Percentiles rank a stretch among this genome's conserved stretches.
phyloP scores from a whole-genome alignment of 371 early-diverging fungal genomes.

The Mortierella sp. region DNA sequence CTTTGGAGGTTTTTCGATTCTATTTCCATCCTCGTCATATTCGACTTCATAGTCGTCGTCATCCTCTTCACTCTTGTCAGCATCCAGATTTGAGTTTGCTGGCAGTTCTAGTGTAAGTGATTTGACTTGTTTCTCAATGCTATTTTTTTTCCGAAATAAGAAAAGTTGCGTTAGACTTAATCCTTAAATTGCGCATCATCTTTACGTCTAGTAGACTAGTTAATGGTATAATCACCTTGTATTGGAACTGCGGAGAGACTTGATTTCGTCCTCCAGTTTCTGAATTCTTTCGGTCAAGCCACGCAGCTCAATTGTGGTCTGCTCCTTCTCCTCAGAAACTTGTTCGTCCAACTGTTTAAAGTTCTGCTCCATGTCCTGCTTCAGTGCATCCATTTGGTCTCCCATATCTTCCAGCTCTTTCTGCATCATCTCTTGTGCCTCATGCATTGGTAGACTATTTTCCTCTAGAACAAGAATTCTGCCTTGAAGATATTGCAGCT shows the following conservation, averaged over 20 bases:
- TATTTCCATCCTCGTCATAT: conserved; percentile 55
- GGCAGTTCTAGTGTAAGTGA: conserved; percentile 31
- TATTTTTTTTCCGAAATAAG: neutral
- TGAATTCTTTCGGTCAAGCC: conserved; percentile 45
- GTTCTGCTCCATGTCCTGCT: conserved; percentile 47
- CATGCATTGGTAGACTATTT: conserved; percentile 35
- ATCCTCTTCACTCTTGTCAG: conserved; percentile 31
- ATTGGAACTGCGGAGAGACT: conserved; percentile 33
- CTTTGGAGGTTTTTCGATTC: conserved; percentile 38
- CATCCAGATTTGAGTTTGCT: neutral
- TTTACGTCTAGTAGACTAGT: neutral
- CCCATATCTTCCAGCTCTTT: conserved; percentile 54
- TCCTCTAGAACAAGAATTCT: conserved; percentile 45
- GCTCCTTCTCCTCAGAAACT: conserved; percentile 46
- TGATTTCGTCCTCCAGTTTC: conserved; percentile 47
- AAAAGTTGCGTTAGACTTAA: neutral
- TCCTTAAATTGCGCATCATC: neutral
- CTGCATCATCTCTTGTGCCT: conserved; percentile 41
- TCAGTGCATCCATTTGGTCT: conserved; percentile 38
- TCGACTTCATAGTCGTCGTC: conserved; percentile 52
- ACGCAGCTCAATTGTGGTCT: conserved; percentile 45
- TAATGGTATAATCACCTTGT: conserved; percentile 21
- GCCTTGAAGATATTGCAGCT: conserved; percentile 49
- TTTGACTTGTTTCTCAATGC: conserved; percentile 39
- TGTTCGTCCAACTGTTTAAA: conserved; percentile 53